Percentiles rank a stretch among this genome's conserved stretches.
phyloP scores from a whole-genome alignment of 1,284 basidiomycete species.

The Rhodotorula sp. region DNA sequence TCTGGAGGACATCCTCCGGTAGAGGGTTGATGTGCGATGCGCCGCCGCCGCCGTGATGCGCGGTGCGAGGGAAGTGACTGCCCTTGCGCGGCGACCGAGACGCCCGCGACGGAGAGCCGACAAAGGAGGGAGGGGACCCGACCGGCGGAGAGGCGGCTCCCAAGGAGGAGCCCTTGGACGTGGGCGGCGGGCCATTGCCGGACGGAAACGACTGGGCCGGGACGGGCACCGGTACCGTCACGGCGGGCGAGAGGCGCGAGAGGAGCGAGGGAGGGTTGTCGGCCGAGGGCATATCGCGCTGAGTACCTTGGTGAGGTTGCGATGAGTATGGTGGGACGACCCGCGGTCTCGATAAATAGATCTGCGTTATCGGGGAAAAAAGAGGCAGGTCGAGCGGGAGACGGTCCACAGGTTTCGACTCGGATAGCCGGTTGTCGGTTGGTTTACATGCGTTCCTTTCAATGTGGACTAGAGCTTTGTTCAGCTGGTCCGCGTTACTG shows the following conservation, averaged over 20 bases:
- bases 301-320: too few species aligned
- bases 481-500: not conserved
- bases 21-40: not conserved
- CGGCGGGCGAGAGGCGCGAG: slow-evolving; percentile 12
- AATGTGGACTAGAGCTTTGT: not conserved
- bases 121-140: not conserved
- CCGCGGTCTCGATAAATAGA: too few species aligned
- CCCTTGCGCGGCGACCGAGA: slow-evolving; percentile 6
- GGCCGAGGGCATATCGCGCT: slow-evolving; percentile 8
- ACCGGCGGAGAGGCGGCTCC: not conserved
- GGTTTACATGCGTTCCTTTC: too few species aligned
- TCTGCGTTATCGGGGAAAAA: too few species aligned
- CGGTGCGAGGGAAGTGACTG: not conserved
- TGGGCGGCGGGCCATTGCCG: too few species aligned
- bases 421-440: too few species aligned
- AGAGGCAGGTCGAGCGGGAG: not conserved
- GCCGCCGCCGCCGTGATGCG: not conserved
- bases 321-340: too few species aligned
- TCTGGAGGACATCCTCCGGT: not conserved
- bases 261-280: slow-evolving; percentile 9
- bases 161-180: not conserved
- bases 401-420: too few species aligned
- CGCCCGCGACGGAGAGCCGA: not conserved
- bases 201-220: not conserved
- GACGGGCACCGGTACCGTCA: not conserved